Conservation (phyloP, 2,329 filamentous ascomycete genomes). For the Paraphoma chrysanthemicola region DNA sequence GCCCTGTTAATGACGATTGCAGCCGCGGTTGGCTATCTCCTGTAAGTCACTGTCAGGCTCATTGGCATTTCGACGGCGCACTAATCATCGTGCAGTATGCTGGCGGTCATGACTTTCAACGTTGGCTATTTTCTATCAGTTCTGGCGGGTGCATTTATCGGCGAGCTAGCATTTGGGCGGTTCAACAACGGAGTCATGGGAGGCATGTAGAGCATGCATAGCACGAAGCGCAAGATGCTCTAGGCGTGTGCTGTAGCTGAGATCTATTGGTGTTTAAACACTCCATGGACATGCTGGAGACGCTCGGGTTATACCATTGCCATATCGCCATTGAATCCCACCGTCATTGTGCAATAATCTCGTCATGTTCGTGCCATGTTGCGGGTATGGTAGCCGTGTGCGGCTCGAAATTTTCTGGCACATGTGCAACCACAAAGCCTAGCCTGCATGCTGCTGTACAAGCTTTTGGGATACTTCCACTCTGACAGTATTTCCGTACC, state of each 20-base stretch:
- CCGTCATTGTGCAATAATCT: background rate
- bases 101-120: slow-evolving; percentile 90
- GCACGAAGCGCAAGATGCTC: background rate
- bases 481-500: slow-evolving; percentile 6
- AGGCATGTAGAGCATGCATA: slow-evolving; percentile 25
- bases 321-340: background rate
- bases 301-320: background rate
- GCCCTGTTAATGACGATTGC: slow-evolving; percentile 74
- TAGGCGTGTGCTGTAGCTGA: background rate
- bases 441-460: background rate
- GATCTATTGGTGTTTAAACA: background rate
- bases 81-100: slow-evolving; percentile 68
- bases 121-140: slow-evolving; percentile 84
- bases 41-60: slow-evolving; percentile 66
- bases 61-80: background rate
- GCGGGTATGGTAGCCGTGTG: background rate
- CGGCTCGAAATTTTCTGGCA: background rate
- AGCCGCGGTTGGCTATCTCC: slow-evolving; percentile 80
- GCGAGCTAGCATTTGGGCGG: slow-evolving; percentile 80
- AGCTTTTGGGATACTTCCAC: background rate
- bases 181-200: slow-evolving; percentile 55
- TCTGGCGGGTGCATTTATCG: slow-evolving; percentile 81
- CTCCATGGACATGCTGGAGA: background rate
- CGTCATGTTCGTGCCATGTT: background rate
- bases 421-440: background rate